Evolutionary conservation across 2,329 filamentous ascomycete genomes (phyloP), one percentile per base, ranked within the genome.

Genomic region (Colletotrichum sp.): DNA sequence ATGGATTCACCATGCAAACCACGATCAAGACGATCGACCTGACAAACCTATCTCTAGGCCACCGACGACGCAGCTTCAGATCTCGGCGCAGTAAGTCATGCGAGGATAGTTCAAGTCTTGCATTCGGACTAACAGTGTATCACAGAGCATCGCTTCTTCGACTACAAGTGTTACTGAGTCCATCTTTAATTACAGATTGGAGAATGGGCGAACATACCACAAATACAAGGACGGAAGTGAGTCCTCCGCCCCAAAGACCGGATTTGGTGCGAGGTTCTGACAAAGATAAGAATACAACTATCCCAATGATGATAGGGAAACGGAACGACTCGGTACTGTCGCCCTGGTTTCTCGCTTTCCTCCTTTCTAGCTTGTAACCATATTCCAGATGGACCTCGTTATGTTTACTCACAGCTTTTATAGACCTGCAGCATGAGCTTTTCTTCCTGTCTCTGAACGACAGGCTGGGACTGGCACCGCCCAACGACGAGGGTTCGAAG

Each of bases 381-480:
- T 1, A 62, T 16, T 49, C 10, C n/a, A 21, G 6, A 21, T 21
- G 10, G 44, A 13, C n/a, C n/a, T 49, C 10, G 44, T 49, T 21
- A 13, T 12, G 1, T 13, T 21, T 49, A 30, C 32, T 32, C 8
- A 34, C 24, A 36, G 18, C 36, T 65, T 9, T 18, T 24, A 12
- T 28, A 79, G 81, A 81, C 60, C 74, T 81, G 16, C 82, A 83
- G 67, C 80, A 82, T 62, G 78, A 81, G 21, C 67, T 82, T 12
- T 81, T 78, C 16, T 73, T 77, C 39, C 39, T 81, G 24, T 80
- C 80, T 3, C 77, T 81, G 12, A 77, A 81, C 13, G 77, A 78
- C 63, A 78, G 79, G 32, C 78, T 81, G 34, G 69, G 79, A 10
- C 52, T 81, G 21, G 77, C 79, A 36, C 75, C 79, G 30, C 65